These are phyloP conservation scores for Carnegiea gigantea DNA, from an alignment of 179 eudicot genomes.

Conservation along the genomic window DNA sequence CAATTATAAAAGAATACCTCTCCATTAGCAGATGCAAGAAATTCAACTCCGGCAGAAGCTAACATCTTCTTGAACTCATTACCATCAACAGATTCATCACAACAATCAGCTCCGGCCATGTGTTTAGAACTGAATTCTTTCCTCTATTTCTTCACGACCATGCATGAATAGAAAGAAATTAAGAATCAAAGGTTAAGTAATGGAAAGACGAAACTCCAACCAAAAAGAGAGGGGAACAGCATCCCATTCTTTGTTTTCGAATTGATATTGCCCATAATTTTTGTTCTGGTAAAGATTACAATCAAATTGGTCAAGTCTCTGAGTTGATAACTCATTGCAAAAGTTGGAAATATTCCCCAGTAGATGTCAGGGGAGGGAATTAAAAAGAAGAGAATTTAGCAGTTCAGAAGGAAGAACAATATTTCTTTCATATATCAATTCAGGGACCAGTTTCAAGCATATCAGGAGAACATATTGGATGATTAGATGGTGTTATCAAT, in stretches of 20 bases:
- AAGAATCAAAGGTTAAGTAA: neutral
- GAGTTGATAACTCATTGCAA: neutral
- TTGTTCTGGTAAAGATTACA: neutral
- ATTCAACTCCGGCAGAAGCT: constrained; percentile 40
- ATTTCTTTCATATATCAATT: too few relatives aligned
- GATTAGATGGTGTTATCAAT: neutral
- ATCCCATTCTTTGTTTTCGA: neutral
- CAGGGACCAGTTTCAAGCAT: neutral
- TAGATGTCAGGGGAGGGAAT: neutral
- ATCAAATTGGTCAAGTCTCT: constrained; percentile 1
- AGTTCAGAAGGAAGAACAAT: neutral
- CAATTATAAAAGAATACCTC: constrained; percentile 31
- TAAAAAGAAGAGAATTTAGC: neutral
- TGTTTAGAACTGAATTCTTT: neutral
- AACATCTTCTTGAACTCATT: constrained; percentile 27
- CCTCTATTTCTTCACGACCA: neutral
- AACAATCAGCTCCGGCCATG: constrained; percentile 21
- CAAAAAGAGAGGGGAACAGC: neutral
- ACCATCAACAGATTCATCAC: constrained; percentile 1
- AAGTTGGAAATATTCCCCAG: neutral
- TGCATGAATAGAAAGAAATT: neutral
- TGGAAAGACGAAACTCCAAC: neutral
- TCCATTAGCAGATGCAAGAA: constrained; percentile 37
- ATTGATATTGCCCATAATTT: neutral
- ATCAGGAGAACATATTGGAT: too few relatives aligned